Conservation (phyloP, 164 flowering plant genomes). For the Magnolia officinalis region DNA sequence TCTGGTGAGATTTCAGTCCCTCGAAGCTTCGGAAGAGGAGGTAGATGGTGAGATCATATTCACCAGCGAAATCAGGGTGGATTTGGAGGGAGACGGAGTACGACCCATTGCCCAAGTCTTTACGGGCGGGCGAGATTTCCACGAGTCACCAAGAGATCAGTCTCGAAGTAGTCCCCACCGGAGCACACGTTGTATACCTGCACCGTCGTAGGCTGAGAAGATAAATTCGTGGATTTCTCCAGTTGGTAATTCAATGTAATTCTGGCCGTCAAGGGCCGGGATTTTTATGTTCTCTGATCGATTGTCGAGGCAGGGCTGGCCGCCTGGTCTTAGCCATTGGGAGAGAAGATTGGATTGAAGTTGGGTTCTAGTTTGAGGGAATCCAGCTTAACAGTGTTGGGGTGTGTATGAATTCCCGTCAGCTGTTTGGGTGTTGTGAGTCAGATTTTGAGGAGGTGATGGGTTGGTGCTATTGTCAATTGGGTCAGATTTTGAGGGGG, state of each 20-base stretch:
- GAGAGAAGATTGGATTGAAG: conserved; percentile 45
- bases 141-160: conserved; percentile 68
- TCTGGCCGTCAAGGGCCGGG: conserved; percentile 40
- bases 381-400: conserved; percentile 31
- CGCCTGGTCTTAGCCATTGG: conserved; percentile 62
- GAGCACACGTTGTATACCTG: conserved; percentile 46
- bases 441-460: not conserved
- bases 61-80: conserved; percentile 73
- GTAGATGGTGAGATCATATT: conserved; percentile 52
- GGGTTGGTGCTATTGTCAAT: not conserved
- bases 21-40: conserved; percentile 71
- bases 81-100: conserved; percentile 69
- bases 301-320: conserved; percentile 58
- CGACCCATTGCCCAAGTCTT: conserved; percentile 69
- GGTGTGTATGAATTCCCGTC: conserved; percentile 1
- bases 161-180: conserved; percentile 92
- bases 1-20: conserved; percentile 62
- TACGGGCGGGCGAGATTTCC: conserved; percentile 85
- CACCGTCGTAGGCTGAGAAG: conserved; percentile 61
- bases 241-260: conserved; percentile 33
- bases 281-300: conserved; percentile 44
- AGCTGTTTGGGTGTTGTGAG: not conserved
- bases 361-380: conserved; percentile 53
- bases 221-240: conserved; percentile 62
- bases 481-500: conserved; percentile 8